A percentile compares a stretch with the other conserved stretches of the same genome.
phyloP scores from a whole-genome alignment of 208 protist genomes.

The Trypanosoma conorhini region DNA sequence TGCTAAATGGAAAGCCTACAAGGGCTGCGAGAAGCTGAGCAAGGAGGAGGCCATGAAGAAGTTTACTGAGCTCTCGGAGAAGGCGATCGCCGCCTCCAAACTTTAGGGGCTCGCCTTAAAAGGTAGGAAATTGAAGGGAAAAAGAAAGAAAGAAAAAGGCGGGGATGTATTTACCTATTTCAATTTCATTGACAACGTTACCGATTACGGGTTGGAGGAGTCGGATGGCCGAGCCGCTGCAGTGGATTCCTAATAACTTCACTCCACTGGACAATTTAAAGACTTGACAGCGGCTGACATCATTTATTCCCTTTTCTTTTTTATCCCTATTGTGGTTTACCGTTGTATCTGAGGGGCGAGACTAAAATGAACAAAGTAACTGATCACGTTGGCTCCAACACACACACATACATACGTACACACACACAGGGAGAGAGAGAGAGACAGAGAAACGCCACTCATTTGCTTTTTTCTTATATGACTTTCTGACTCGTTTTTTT shows the following conservation, averaged over 20 bases:
- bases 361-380: not conserved
- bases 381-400: too few species aligned
- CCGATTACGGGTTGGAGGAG: not conserved
- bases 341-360: not conserved
- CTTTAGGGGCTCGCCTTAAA: conserved; percentile 32
- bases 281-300: not conserved
- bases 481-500: conserved; percentile 1
- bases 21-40: conserved; percentile 67
- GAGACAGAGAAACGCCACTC: too few species aligned
- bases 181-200: not conserved
- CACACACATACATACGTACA: not conserved
- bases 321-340: not conserved
- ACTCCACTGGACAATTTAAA: not conserved
- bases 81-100: conserved; percentile 46
- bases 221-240: not conserved
- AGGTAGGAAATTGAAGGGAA: not conserved
- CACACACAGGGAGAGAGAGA: not conserved
- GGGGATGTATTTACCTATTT: not conserved
- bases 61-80: conserved; percentile 68
- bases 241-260: not conserved
- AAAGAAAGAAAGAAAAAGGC: not conserved
- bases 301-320: conserved; percentile 4
- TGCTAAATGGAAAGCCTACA: conserved; percentile 83
- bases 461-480: not conserved
- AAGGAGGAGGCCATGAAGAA: conserved; percentile 72